Base-by-base conservation (phyloP, 495 filamentous ascomycete species). In the Aspergillus saccharolyticus region DNA sequence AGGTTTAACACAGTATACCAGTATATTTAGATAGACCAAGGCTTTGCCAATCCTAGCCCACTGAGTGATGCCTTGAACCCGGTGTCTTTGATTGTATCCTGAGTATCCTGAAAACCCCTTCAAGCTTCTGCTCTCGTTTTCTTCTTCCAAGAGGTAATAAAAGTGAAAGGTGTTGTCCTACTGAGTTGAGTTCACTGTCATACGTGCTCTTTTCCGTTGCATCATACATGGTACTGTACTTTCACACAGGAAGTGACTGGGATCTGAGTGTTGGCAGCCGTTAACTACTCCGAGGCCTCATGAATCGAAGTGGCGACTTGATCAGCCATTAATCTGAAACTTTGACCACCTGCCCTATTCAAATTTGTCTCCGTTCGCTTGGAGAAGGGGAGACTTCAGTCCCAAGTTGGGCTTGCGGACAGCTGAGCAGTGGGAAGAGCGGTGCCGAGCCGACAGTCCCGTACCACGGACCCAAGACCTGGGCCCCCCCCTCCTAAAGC, bases 21-120 rank as follows among this genome's bases (percentile, higher is more conserved):
- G 25, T 30, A 39, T 28, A 39, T 30, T 24, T 53, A 55, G 48
- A 56, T 59, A 63, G 60, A 12, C 60, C 60, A 59, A 63, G 60
- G 60, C 60, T 63, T 63, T 59, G 60, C 33, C 33, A 39, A 39
- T 39, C 33, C 33, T 39, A 39, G 25, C 9, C 3, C 3, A 28
- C 9, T 28, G 25, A 28, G 25, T 39, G 5, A 39, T 39, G 33
- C 50, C 55, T 54, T 48, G 39, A 14, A 28, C 28, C 44, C 42
- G 10, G 14, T 39, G 14, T 39, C 7, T 9, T 28, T 28, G n/a
- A n/a, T n/a, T n/a, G n/a, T n/a, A n/a, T n/a, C n/a, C 25, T 28
- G 25, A 28, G 25, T 28, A 28, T 28, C 9, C n/a, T n/a, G n/a
- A n/a, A n/a, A n/a, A n/a, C n/a, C n/a, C n/a, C n/a, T n/a, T n/a